Conservation (phyloP, 2,329 filamentous ascomycete species). For the Botrytis tulipae region DNA sequence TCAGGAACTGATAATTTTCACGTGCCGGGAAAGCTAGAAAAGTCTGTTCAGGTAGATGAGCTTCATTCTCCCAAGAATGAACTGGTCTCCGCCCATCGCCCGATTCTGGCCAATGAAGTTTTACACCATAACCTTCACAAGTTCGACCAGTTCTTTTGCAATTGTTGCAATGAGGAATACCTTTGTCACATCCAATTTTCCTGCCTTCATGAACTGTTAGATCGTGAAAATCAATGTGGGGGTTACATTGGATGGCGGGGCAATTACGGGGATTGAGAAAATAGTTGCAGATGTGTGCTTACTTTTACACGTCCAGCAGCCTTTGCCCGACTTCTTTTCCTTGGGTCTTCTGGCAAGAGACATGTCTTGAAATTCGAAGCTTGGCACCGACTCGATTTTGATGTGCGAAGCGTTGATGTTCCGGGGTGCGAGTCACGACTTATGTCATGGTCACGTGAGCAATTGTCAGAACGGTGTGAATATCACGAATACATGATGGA, state of each 20-base stretch:
- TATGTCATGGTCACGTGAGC: background rate
- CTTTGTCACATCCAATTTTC: constrained; percentile 49
- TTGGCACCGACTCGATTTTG: background rate
- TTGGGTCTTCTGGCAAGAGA: constrained; percentile 7
- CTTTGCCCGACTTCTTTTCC: constrained; percentile 28
- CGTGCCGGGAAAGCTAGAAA: background rate
- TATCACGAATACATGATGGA: background rate
- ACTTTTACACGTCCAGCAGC: constrained; percentile 48
- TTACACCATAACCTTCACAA: constrained; percentile 47
- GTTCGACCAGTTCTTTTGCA: constrained; percentile 44
- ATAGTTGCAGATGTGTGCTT: constrained; percentile 25
- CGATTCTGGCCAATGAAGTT: constrained; percentile 49
- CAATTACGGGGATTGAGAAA: constrained; percentile 21
- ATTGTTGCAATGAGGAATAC: constrained; percentile 45
- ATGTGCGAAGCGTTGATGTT: background rate
- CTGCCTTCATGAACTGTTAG: constrained; percentile 40
- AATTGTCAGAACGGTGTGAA: background rate
- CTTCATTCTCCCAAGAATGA: constrained; percentile 21
- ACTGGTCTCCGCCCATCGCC: constrained; percentile 44
- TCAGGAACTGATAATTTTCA: constrained; percentile 12
- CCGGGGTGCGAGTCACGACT: background rate
- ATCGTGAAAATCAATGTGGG: background rate
- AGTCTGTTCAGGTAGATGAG: constrained; percentile 20
- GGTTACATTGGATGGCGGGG: background rate
- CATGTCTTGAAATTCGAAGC: background rate